Evolutionary conservation across 2,329 filamentous ascomycete species (phyloP).

Genomic region (Diaporthe australafricana): DNA sequence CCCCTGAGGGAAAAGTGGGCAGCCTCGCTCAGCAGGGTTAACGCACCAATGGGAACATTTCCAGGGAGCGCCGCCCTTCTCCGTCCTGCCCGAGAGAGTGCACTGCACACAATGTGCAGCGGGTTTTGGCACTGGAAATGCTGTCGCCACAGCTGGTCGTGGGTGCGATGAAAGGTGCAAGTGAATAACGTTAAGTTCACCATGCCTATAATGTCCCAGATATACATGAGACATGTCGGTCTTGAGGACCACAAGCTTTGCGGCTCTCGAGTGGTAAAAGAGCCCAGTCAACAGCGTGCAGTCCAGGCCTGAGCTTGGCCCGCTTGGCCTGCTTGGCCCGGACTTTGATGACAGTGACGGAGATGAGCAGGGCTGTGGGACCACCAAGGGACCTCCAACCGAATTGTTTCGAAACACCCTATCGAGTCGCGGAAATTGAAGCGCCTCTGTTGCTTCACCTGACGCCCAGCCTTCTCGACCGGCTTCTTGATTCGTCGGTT

Average conservation of each 20-base stretch:
- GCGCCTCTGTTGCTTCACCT: conserved; percentile 23
- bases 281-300: not conserved
- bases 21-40: conserved; percentile 10
- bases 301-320: not conserved
- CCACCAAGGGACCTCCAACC: conserved; percentile 31
- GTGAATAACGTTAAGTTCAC: not conserved
- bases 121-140: not conserved
- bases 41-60: conserved; percentile 37
- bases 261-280: not conserved
- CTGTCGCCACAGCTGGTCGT: not conserved
- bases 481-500: not conserved
- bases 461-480: conserved; percentile 3
- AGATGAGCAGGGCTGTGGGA: conserved; percentile 35
- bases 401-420: conserved; percentile 36
- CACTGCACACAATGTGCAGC: not conserved
- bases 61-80: not conserved
- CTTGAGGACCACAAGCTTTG: conserved; percentile 14
- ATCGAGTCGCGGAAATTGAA: conserved; percentile 21
- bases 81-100: not conserved
- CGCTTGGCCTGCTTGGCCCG: conserved; percentile 7
- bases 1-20: conserved; percentile 20
- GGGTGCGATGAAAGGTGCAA: not conserved
- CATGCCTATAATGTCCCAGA: not conserved
- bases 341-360: conserved; percentile 20
- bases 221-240: not conserved